phyloP scores from a whole-genome alignment of 2,329 filamentous ascomycete species.

The Sclerotinia trifoliorum region DNA sequence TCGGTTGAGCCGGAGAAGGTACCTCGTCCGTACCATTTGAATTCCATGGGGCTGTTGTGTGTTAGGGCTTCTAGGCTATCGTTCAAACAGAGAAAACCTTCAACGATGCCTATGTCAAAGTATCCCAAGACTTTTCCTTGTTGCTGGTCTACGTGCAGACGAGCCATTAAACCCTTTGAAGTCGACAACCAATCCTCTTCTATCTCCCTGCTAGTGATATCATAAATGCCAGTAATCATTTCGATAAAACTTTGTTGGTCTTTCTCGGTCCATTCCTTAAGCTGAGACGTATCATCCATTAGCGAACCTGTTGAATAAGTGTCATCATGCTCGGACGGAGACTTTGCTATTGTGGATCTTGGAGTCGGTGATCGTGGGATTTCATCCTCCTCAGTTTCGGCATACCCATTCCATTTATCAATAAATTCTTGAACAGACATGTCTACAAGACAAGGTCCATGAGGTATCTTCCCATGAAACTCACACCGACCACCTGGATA shows the following conservation, averaged over 20 bases:
- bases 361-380: constrained; percentile 6
- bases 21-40: constrained; percentile 4
- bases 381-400: constrained; percentile 16
- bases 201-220: constrained; percentile 13
- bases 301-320: neutral
- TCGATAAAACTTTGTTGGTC: neutral
- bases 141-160: constrained; percentile 10
- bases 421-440: constrained; percentile 11
- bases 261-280: constrained; percentile 1
- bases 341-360: neutral
- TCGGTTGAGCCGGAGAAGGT: neutral
- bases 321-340: neutral
- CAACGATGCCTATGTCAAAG: constrained; percentile 11
- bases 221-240: constrained; percentile 8
- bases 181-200: neutral
- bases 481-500: constrained; percentile 5
- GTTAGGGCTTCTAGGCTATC: neutral
- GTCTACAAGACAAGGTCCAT: constrained; percentile 9
- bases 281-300: no score
- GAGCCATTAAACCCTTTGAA: neutral
- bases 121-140: neutral
- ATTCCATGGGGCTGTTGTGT: neutral
- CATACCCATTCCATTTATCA: constrained; percentile 15
- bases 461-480: constrained; percentile 15
- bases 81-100: neutral